Percentiles rank a stretch among this genome's conserved stretches.
These are phyloP conservation scores for Diplodia scrobiculata DNA, from an alignment of 2,329 filamentous ascomycete genomes.

Conservation along the genomic window DNA sequence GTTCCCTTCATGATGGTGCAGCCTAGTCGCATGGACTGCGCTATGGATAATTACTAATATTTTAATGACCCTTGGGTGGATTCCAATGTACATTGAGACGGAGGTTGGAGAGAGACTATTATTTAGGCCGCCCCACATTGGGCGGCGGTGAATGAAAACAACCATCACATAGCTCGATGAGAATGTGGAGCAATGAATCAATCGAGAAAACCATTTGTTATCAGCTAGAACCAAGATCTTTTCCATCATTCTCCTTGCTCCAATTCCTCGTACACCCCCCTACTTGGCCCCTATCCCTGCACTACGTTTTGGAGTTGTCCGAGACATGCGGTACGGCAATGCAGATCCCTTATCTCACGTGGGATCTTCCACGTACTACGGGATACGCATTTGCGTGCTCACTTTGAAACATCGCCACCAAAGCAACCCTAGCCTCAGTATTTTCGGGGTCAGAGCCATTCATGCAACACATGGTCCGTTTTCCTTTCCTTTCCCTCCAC, in stretches of 20 bases:
- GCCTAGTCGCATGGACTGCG: conserved; percentile 22
- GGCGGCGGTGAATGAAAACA: conserved; percentile 13
- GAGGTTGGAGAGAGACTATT: background rate
- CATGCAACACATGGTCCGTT: background rate
- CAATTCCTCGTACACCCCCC: background rate
- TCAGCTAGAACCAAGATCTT: background rate
- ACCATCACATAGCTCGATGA: background rate
- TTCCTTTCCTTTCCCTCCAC: background rate
- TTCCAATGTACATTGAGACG: conserved; percentile 16
- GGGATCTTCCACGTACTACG: background rate
- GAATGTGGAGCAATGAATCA: conserved; percentile 13
- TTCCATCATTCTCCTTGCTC: background rate
- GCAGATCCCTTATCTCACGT: background rate
- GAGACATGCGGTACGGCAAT: background rate
- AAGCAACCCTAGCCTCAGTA: background rate
- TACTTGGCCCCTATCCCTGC: background rate
- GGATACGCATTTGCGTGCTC: background rate
- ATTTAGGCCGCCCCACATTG: conserved; percentile 4
- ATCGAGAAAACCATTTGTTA: background rate
- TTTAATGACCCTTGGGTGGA: conserved; percentile 22
- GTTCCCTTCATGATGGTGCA: conserved; percentile 23
- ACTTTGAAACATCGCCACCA: background rate
- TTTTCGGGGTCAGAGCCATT: background rate
- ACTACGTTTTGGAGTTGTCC: background rate
- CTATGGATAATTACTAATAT: conserved; percentile 23